Conservation (phyloP, 768 basidiomycete genomes). For the Boletales sp. region DNA sequence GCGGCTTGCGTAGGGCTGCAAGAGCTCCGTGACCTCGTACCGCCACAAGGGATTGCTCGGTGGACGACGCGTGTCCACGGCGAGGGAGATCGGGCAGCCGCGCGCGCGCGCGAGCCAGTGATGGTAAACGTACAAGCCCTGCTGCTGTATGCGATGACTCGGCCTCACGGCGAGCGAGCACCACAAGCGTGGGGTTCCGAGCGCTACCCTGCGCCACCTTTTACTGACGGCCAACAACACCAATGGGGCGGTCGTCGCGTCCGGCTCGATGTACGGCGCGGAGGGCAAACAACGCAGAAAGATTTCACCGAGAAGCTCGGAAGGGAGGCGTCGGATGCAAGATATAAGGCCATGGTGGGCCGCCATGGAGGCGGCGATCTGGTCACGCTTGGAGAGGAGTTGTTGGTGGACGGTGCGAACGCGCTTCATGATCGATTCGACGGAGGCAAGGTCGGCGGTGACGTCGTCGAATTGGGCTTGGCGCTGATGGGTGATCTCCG, state of each 20-base stretch:
- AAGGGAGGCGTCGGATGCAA: constrained; percentile 36
- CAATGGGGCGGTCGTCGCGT: constrained; percentile 30
- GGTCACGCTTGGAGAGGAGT: constrained; percentile 10
- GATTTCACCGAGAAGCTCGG: constrained; percentile 46
- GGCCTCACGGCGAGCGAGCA: constrained; percentile 33
- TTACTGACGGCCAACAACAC: constrained; percentile 39
- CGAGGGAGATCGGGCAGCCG: constrained; percentile 19
- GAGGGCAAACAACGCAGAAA: constrained; percentile 38
- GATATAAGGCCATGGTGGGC: constrained; percentile 21
- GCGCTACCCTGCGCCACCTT: constrained; percentile 39
- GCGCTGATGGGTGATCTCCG: constrained; percentile 12
- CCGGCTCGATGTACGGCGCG: constrained; percentile 22
- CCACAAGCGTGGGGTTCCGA: constrained; percentile 45
- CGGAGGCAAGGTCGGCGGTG: constrained; percentile 8
- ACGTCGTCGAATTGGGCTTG: constrained; percentile 13
- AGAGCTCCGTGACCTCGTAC: constrained; percentile 18
- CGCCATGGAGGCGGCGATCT: constrained; percentile 14
- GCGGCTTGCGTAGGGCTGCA: constrained; percentile 18
- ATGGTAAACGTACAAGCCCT: constrained; percentile 11
- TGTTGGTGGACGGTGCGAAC: constrained; percentile 7
- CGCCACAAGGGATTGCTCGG: constrained; percentile 18
- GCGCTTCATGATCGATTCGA: constrained; percentile 12
- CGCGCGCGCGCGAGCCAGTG: constrained; percentile 20
- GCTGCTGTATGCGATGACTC: constrained; percentile 5
- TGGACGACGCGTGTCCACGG: constrained; percentile 11